Base-by-base conservation (phyloP, 2,329 filamentous ascomycete species). In the Neophaeococcomyces aloes region DNA sequence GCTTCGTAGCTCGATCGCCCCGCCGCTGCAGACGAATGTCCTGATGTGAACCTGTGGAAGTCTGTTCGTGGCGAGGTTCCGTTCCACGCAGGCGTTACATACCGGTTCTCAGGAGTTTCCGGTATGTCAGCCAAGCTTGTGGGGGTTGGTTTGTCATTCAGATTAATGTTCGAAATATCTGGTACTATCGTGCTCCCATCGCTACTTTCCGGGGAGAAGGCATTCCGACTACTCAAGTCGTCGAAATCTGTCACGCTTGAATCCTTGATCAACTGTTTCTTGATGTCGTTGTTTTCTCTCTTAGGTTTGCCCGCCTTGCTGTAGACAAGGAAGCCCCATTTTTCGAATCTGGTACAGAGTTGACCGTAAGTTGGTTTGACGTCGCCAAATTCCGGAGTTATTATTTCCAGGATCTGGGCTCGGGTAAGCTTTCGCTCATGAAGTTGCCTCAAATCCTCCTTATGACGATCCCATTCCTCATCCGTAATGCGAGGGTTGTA, bases 401-500 rank as follows among this genome's bases (percentile, higher is more conserved):
- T 35, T 29, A 42, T 42, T 10, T 35, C 40, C 14, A 50, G 38
- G 15, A 46, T 48, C n/a, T 43, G 42, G 13, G 30, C 23, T 14
- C 18, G 17, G 3, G 31, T 40, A 14, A 34, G 21, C n/a, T 38
- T 44, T 6, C 32, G 35, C 18, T 40, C 19, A 30, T 39, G 39
- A 7, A 45, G 27, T 13, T 33, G 35, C 25, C 34, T 29, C 3
- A 50, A 19, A 2, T 19, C 33, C 10, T 41, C 29, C 23, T 41
- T 48, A 13, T 45, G 35, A 3, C 30, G n/a, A n/a, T 43, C 38
- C 48, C 48, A 50, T 43, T 43, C 33, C 29, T 42, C 34, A 14
- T 38, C 41, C 25, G 45, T 40, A 5, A 50, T 41, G 14, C 45
- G 29, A 32, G 32, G 30, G 15, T 41, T 50, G 45, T 50, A 50